Percentiles rank a stretch among this genome's conserved stretches.
phyloP scores from a whole-genome alignment of 2,329 filamentous ascomycete genomes.

The Fonsecaea pedrosoi region DNA sequence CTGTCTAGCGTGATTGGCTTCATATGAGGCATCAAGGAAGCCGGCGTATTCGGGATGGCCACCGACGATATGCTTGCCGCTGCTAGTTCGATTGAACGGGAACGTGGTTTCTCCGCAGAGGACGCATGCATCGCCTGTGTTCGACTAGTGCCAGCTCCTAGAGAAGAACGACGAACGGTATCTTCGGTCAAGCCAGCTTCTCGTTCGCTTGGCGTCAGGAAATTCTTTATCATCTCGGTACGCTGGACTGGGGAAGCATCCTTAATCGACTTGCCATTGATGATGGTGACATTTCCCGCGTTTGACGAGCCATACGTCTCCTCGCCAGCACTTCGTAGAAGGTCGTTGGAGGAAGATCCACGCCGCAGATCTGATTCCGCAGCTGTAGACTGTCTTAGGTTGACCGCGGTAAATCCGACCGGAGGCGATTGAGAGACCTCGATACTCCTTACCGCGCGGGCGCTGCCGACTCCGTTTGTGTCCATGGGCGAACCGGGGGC shows the following conservation, averaged over 20 bases:
- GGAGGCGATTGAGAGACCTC: constrained; percentile 54
- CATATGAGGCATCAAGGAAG: constrained; percentile 57
- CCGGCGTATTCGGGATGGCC: constrained; percentile 62
- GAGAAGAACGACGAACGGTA: constrained; percentile 34
- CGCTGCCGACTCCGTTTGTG: constrained; percentile 40
- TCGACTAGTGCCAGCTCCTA: constrained; percentile 23
- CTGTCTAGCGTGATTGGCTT: constrained; percentile 57
- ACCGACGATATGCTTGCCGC: constrained; percentile 47
- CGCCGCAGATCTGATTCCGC: constrained; percentile 22
- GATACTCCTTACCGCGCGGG: constrained; percentile 34
- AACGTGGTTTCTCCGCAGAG: constrained; percentile 29
- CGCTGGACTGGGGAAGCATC: constrained; percentile 63
- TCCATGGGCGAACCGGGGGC: constrained; percentile 38
- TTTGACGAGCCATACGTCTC: constrained; percentile 50
- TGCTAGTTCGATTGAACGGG: constrained; percentile 30
- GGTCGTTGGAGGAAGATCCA: constrained; percentile 12
- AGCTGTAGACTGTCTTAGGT: constrained; percentile 53
- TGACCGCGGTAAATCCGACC: constrained; percentile 65
- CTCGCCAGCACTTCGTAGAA: constrained; percentile 16
- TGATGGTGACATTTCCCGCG: constrained; percentile 56
- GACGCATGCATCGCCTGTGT: constrained; percentile 24
- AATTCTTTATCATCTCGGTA: constrained; percentile 67
- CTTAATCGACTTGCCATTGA: constrained; percentile 55
- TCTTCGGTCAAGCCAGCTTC: constrained; percentile 45
- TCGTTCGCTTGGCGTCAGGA: constrained; percentile 66